phyloP scores from a whole-genome alignment of 805 yeast species.

The Saturnispora zaruensis region DNA sequence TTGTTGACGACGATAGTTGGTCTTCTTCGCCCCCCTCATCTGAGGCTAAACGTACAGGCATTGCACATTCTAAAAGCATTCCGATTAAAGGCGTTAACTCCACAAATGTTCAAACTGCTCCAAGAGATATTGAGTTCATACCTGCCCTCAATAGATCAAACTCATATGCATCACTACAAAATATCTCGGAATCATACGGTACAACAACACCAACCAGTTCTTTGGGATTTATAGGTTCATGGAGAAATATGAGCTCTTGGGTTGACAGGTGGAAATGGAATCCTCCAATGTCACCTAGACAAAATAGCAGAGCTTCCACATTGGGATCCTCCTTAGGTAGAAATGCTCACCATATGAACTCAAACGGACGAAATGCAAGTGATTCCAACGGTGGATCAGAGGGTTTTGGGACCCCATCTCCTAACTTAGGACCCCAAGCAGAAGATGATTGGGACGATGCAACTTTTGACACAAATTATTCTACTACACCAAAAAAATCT shows the following conservation, averaged over 20 bases:
- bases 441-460: conserved; percentile 6
- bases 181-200: conserved; percentile 32
- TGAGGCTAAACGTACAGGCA: not conserved
- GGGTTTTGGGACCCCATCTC: not conserved
- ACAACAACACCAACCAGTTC: conserved; percentile 9
- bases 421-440: conserved; percentile 1
- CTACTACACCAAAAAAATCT: not conserved
- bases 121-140: conserved; percentile 6
- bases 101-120: conserved; percentile 16
- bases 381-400: not conserved
- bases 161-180: conserved; percentile 30
- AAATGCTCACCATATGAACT: conserved; percentile 2
- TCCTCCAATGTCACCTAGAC: conserved; percentile 4
- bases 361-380: not conserved
- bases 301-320: conserved; percentile 6
- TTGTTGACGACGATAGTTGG: not conserved
- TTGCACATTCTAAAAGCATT: conserved; percentile 12
- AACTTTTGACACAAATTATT: conserved; percentile 1
- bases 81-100: conserved; percentile 9
- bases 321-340: conserved; percentile 11
- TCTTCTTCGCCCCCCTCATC: not conserved
- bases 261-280: conserved; percentile 23
- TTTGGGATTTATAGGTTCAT: conserved; percentile 18
- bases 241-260: conserved; percentile 27
- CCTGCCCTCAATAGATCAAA: conserved; percentile 23